Conservation (phyloP, 176 grass and related monocot species). For the Triticum timopheevii region DNA sequence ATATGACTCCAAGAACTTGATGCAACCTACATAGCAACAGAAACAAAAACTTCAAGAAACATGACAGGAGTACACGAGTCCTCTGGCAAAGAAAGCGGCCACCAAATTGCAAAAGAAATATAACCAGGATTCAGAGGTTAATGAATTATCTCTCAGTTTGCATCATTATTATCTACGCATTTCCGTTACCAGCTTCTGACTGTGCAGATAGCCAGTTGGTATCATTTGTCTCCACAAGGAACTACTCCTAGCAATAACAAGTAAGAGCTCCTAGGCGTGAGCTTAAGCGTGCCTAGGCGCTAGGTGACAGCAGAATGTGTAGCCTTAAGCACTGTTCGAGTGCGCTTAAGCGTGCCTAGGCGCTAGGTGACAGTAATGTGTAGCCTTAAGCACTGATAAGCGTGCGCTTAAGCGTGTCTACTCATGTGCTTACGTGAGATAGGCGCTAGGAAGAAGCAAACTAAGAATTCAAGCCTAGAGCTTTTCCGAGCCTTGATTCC, state of each 20-base stretch:
- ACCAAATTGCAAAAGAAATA: background rate
- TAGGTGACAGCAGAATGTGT: background rate
- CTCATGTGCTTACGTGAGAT: background rate
- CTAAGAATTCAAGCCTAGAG: background rate
- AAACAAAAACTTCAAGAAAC: slow-evolving; percentile 5
- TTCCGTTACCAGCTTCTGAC: background rate
- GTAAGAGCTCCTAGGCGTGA: background rate
- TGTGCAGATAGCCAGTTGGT: background rate
- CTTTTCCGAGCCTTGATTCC: background rate
- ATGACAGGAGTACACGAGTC: background rate
- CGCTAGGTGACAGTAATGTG: background rate
- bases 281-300: background rate
- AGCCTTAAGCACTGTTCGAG: background rate
- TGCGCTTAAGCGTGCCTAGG: background rate
- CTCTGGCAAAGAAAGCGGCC: background rate
- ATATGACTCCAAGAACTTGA: slow-evolving; percentile 94
- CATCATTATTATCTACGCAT: background rate
- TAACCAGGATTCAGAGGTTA: background rate
- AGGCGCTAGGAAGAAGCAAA: background rate
- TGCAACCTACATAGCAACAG: slow-evolving; percentile 60
- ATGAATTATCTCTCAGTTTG: background rate
- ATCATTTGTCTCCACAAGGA: background rate
- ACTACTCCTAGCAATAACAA: background rate
- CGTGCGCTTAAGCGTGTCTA: background rate
- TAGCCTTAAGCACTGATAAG: background rate